Conservation (phyloP, 2,329 filamentous ascomycete genomes). For the Microdochium nivale region DNA sequence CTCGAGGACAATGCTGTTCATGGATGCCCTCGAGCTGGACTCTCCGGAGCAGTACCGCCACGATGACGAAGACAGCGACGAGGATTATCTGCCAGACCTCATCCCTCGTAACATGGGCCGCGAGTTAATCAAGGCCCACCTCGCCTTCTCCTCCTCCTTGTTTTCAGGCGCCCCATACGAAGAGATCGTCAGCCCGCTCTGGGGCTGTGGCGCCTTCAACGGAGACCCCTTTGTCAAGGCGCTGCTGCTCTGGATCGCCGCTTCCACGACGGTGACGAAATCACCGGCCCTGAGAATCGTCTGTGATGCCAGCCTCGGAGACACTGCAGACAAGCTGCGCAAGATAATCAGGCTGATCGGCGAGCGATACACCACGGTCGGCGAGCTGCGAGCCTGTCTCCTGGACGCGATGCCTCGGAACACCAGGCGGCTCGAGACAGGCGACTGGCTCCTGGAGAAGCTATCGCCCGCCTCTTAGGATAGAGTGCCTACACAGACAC, state of each 20-base stretch:
- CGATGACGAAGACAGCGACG: slow-evolving; percentile 8
- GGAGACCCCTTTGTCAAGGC: slow-evolving; percentile 22
- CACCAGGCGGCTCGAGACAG: too few species aligned
- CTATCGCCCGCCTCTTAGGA: too few species aligned
- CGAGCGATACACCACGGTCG: too few species aligned
- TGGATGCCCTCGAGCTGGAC: slow-evolving; percentile 23
- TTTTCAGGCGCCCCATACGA: slow-evolving; percentile 6
- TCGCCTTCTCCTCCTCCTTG: slow-evolving; percentile 18
- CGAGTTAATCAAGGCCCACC: slow-evolving; percentile 19
- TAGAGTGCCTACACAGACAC: too few species aligned
- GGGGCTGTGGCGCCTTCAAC: slow-evolving; percentile 27
- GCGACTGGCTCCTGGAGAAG: too few species aligned
- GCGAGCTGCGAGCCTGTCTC: too few species aligned
- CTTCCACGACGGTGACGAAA: slow-evolving; percentile 12
- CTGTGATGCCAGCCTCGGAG: slow-evolving; percentile 4
- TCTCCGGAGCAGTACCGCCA: slow-evolving; percentile 12
- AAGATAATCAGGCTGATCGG: too few species aligned
- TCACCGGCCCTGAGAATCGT: slow-evolving; percentile 7
- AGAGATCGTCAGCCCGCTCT: slow-evolving; percentile 17
- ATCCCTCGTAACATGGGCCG: slow-evolving; percentile 13
- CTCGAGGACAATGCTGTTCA: slow-evolving; percentile 22
- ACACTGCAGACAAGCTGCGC: too few species aligned
- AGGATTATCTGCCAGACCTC: slow-evolving; percentile 15
- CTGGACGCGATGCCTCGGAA: too few species aligned
- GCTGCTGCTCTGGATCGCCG: slow-evolving; percentile 22